phyloP scores from a whole-genome alignment of 2,329 filamentous ascomycete genomes.

The Aspergillus quadrilineatus region DNA sequence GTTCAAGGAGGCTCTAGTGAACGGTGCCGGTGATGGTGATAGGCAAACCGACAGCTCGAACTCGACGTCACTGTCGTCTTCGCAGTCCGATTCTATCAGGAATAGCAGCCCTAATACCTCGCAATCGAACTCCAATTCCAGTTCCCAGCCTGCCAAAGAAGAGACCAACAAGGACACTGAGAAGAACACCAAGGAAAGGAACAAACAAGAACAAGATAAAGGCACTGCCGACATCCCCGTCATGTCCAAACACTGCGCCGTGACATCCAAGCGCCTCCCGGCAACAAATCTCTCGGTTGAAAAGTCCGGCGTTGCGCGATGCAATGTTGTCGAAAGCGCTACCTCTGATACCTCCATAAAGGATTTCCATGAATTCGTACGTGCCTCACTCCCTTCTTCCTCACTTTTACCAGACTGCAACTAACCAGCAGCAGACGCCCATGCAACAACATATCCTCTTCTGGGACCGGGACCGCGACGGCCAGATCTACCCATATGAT shows the following conservation, averaged over 20 bases:
- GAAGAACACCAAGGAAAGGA: neutral
- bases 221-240: neutral
- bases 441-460: constrained; percentile 46
- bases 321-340: constrained; percentile 9
- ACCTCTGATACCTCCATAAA: constrained; percentile 4
- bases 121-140: neutral
- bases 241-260: neutral
- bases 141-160: neutral
- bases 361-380: constrained; percentile 10
- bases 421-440: constrained; percentile 25
- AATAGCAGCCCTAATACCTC: neutral
- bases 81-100: neutral
- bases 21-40: neutral
- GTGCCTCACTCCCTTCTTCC: neutral
- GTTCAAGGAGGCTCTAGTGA: neutral
- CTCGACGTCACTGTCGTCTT: neutral
- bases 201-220: neutral
- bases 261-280: constrained; percentile 2
- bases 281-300: neutral
- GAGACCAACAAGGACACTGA: neutral
- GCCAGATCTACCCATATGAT: constrained; percentile 41
- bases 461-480: constrained; percentile 45
- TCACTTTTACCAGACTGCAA: neutral
- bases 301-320: constrained; percentile 7
- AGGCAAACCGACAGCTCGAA: neutral